Evolutionary conservation across 2,329 filamentous ascomycete genomes (phyloP), one percentile per base, ranked within the genome.

Genomic region (Microcyclospora pomicola): DNA sequence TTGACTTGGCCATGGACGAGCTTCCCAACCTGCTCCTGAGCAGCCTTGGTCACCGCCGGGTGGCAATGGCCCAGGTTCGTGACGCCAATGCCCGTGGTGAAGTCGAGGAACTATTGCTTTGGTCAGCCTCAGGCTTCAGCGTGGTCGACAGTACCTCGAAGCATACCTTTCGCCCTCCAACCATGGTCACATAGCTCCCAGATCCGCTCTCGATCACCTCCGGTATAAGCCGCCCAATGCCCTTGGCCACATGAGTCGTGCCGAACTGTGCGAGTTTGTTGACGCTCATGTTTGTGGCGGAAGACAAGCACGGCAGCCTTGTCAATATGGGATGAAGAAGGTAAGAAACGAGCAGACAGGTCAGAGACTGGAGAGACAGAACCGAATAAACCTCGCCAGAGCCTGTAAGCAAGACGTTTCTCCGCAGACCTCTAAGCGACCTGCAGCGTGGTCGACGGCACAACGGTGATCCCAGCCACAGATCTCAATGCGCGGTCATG

Each of bases 1-100:
- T 61, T 61, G 37, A 61, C 54, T 41, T 62, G 59, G 5, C 55
- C 60, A 33, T 63, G 60, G 33, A 61, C 58, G 12, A 63, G 53
- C 31, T 53, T 59, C 30, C 49, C 56, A 9, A 54, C 48, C 47
- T 63, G 59, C 2, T 45, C 41, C 36, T 60, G 57, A 12, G 56
- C 57, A 10, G 58, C 56, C 37, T 55, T 51, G 10, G 55, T 60
- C 27, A 60, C 55, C 11, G 43, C 49, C 2, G 59, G 57, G 41
- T 61, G 57, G 39, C 58, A 60, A 37, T 61, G 56, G 29, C 56
- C 56, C 11, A 59, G 44, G 33, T 59, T 59, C 9, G 52, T 48
- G 39, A 59, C 56, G 19, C 54, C 56, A 40, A 59, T 59, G 34
- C 56, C 56, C 29, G 42, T 49, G 9, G 55, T 59, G 48, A 59